Conservation (phyloP, 2,329 filamentous ascomycete species). For the Cercospora citrullina region DNA sequence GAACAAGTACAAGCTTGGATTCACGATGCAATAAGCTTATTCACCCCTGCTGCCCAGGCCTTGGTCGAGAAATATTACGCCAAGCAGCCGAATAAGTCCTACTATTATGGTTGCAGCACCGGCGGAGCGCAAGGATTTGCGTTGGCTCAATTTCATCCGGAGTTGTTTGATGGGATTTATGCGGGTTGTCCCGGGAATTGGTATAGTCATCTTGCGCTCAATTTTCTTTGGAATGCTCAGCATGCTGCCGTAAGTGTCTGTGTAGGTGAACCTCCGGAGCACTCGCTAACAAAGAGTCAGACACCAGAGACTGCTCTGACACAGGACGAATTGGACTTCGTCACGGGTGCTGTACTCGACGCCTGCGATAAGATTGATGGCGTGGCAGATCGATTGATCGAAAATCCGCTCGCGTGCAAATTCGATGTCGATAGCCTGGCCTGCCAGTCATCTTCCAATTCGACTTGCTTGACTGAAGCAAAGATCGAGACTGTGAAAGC, state of each 20-base stretch:
- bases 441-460: slow-evolving; percentile 30
- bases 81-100: slow-evolving; percentile 37
- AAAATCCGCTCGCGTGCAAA: slow-evolving; percentile 42
- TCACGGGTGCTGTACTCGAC: slow-evolving; percentile 39
- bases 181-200: slow-evolving; percentile 46
- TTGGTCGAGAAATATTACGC: slow-evolving; percentile 41
- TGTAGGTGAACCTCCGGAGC: neutral
- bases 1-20: slow-evolving; percentile 41
- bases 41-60: slow-evolving; percentile 36
- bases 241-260: slow-evolving; percentile 19
- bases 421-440: slow-evolving; percentile 40
- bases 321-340: slow-evolving; percentile 39
- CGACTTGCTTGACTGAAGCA: slow-evolving; percentile 36
- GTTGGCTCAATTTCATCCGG: slow-evolving; percentile 44
- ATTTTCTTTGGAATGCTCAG: slow-evolving; percentile 37
- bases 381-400: slow-evolving; percentile 42
- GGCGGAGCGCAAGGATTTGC: slow-evolving; percentile 47
- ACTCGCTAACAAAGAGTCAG: neutral
- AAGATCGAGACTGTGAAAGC: slow-evolving; percentile 39
- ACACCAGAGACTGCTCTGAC: slow-evolving; percentile 28
- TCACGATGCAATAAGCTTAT: slow-evolving; percentile 41
- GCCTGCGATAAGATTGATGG: slow-evolving; percentile 46
- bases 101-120: slow-evolving; percentile 47
- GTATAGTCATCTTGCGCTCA: slow-evolving; percentile 39
- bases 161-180: slow-evolving; percentile 47